A percentile compares a stretch with the other conserved stretches of the same genome.
These are phyloP conservation scores for Cotoneaster glaucophyllus DNA, from an alignment of 306 rosid genomes.

Conservation along the genomic window DNA sequence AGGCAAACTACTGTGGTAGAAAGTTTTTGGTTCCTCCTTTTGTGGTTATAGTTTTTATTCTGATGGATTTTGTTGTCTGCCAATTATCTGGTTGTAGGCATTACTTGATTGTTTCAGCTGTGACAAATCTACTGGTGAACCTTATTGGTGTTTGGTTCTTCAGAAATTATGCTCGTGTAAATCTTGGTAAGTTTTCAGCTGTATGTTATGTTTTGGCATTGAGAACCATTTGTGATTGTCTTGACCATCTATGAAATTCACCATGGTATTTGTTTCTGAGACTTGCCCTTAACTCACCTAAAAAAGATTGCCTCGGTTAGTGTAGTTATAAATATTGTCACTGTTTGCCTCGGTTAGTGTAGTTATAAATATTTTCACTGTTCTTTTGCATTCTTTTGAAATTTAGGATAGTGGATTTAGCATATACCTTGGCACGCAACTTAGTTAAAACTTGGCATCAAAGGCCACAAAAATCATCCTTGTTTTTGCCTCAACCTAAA, in stretches of 20 bases:
- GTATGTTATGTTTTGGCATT: background rate
- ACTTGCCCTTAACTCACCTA: background rate
- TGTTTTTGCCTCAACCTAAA: background rate
- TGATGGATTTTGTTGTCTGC: conserved; percentile 17
- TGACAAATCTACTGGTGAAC: conserved; percentile 87
- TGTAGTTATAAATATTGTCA: background rate
- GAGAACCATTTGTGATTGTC: background rate
- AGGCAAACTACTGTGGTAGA: background rate
- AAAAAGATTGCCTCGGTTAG: background rate
- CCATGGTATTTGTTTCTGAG: background rate
- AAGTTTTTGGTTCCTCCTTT: conserved; percentile 2
- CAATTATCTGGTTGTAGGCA: conserved; percentile 61
- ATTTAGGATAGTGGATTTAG: background rate
- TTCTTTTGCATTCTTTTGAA: background rate
- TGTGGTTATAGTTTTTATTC: background rate
- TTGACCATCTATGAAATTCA: background rate
- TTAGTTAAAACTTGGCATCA: background rate
- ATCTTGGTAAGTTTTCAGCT: conserved; percentile 59
- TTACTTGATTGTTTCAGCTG: conserved; percentile 91
- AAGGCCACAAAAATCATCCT: background rate
- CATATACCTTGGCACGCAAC: background rate
- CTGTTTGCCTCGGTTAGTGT: no score
- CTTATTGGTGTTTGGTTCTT: conserved; percentile 99
- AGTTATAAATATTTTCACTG: background rate
- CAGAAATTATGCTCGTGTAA: conserved; percentile 88